phyloP scores from a whole-genome alignment of 257 asterid genomes.

The Scutellaria baicalensis region DNA sequence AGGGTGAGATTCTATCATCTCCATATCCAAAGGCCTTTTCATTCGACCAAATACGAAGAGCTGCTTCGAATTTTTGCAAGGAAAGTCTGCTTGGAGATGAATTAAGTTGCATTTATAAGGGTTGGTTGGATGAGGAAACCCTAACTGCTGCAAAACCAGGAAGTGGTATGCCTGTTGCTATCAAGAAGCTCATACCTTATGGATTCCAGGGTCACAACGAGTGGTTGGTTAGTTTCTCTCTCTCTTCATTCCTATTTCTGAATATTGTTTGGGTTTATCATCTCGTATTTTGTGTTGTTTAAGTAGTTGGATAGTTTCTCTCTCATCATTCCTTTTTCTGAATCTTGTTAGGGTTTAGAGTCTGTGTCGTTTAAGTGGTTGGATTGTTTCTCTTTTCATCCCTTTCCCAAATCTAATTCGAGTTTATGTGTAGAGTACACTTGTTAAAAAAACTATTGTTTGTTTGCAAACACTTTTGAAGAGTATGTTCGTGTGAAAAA shows the following conservation, averaged over 20 bases:
- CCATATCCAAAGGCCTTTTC: constrained; percentile 34
- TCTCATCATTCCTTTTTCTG: no score
- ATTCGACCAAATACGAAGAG: constrained; percentile 22
- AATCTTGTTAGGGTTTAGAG: no score
- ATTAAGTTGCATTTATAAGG: constrained; percentile 45
- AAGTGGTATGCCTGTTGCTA: constrained; percentile 34
- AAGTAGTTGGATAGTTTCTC: no score
- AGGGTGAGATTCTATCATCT: constrained; percentile 34
- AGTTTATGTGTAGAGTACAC: no score
- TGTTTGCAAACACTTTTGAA: no score
- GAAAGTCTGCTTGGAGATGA: constrained; percentile 45
- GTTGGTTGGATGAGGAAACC: constrained; percentile 39
- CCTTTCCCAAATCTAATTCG: no score
- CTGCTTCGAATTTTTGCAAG: constrained; percentile 27
- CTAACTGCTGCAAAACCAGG: constrained; percentile 27
- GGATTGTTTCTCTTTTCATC: no score
- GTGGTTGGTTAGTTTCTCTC: constrained; percentile 37
- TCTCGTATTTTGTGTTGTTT: no score
- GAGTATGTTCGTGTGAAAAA: no score
- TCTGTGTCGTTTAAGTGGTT: no score
- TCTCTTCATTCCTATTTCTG: background rate
- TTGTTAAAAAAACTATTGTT: no score
- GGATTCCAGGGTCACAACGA: constrained; percentile 50
- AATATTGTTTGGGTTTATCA: no score
- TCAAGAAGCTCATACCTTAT: constrained; percentile 38